These are phyloP conservation scores for Talaromyces sp. DNA, from an alignment of 2,329 filamentous ascomycete genomes.

Conservation along the genomic window DNA sequence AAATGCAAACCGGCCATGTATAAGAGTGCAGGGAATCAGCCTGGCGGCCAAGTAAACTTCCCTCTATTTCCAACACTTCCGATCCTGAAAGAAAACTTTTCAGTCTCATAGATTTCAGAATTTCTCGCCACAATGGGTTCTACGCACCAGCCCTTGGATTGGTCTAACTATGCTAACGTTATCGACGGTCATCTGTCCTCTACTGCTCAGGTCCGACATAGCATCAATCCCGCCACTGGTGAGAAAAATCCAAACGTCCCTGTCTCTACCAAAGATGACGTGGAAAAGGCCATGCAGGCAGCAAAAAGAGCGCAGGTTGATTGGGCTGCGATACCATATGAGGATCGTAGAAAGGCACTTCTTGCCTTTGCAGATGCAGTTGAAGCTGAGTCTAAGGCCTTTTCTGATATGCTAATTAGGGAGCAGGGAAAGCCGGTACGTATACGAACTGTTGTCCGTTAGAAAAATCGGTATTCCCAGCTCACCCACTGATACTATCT, in stretches of 20 bases:
- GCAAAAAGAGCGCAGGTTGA: background rate
- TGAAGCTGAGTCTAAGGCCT: background rate
- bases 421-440: background rate
- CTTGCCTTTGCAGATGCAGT: background rate
- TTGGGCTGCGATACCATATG: background rate
- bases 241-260: background rate
- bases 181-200: background rate
- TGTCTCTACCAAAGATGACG: background rate
- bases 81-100: no score
- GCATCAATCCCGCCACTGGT: background rate
- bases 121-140: background rate
- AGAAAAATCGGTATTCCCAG: no score
- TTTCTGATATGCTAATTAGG: background rate
- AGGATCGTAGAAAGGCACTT: background rate
- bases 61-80: background rate
- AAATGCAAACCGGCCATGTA: background rate
- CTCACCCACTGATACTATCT: background rate
- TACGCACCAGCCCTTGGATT: background rate
- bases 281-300: background rate
- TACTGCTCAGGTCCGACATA: background rate
- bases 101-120: no score
- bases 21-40: background rate
- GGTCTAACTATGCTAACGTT: background rate
- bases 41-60: no score
- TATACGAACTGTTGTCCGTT: background rate